Conservation (phyloP, 2,329 filamentous ascomycete genomes). For the Sclerotinia nivalis region DNA sequence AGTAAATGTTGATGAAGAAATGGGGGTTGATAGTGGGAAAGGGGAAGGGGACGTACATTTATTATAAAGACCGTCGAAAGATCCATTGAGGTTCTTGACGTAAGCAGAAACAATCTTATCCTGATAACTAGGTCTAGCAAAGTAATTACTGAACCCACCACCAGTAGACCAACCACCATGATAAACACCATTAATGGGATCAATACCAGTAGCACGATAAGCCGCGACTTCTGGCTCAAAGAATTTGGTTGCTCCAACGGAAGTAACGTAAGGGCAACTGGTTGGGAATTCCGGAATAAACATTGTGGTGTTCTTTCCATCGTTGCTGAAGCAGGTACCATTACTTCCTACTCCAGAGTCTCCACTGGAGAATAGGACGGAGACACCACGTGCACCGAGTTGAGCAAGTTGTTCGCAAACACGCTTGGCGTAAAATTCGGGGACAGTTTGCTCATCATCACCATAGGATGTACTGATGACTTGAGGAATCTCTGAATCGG, state of each 20-base stretch:
- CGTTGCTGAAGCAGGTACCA: slow-evolving; percentile 51
- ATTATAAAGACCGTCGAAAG: slow-evolving; percentile 51
- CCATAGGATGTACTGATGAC: slow-evolving; percentile 60
- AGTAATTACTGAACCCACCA: slow-evolving; percentile 56
- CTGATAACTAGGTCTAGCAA: slow-evolving; percentile 50
- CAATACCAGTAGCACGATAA: slow-evolving; percentile 35
- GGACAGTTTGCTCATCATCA: slow-evolving; percentile 59
- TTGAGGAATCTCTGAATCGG: slow-evolving; percentile 49
- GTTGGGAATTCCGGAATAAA: slow-evolving; percentile 59
- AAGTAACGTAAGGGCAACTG: slow-evolving; percentile 42
- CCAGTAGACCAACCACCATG: slow-evolving; percentile 44
- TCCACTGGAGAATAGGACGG: slow-evolving; percentile 54
- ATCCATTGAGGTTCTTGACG: slow-evolving; percentile 45
- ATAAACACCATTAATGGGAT: slow-evolving; percentile 42
- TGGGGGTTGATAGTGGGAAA: neutral
- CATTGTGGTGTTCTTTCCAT: slow-evolving; percentile 54
- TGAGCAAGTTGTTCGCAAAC: slow-evolving; percentile 57
- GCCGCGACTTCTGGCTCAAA: slow-evolving; percentile 36
- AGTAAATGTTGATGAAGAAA: neutral
- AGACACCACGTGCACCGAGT: slow-evolving; percentile 55
- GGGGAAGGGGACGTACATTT: slow-evolving; percentile 22
- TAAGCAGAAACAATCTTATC: slow-evolving; percentile 46
- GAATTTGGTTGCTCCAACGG: slow-evolving; percentile 32
- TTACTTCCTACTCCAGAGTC: slow-evolving; percentile 50
- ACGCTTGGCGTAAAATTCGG: slow-evolving; percentile 51